Base-by-base conservation (phyloP, 2,329 filamentous ascomycete species). In the Metarhizium album region DNA sequence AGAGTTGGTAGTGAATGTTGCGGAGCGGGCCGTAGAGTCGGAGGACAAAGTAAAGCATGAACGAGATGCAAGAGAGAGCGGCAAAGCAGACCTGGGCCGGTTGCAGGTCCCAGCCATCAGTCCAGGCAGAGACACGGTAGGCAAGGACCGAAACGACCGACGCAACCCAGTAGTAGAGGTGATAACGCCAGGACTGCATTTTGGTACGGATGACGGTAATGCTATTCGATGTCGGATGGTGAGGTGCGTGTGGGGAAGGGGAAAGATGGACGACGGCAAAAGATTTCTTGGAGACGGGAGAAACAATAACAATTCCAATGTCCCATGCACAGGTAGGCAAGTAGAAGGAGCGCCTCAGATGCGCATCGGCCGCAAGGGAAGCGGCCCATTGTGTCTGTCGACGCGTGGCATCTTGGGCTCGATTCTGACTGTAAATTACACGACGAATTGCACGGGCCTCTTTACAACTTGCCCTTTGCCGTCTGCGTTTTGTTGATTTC, bases 401-500 rank as follows among this genome's bases (percentile, higher is more conserved):
- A 29, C 1, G 27, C 27, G 11, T 29, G 27, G 7, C 18, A 20
- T 18, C 37, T 40, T 40, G 3, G 37, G 16, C 11, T 18, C 37
- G 5, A 18, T 8, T 22, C 2, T 16, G 16, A 35, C 4, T 20
- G 5, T 43, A 24, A 8, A 43, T 11, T 23, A 23, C 40, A 24
- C 9, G 20, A 24, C 40, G 18, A 43, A 23, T 14, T 11, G 20
- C 2, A 40, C 37, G 7, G 2, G 3, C 20, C 9, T 24, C 13
- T 11, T 42, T 16, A 42, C 16, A 48, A 37, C 37, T 48, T 48
- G 23, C 46, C 46, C 46, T 31, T 48, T 11, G 20, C 23, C 4
- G 35, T 37, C 46, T 48, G 46, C n/a, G 18, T n/a, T n/a, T 31
- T 48, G 18, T 70, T 70, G 53, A 80, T 65, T 64, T 81, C 77